phyloP scores from a whole-genome alignment of 352 stramenopile species.

The Pythium rishiriense region DNA sequence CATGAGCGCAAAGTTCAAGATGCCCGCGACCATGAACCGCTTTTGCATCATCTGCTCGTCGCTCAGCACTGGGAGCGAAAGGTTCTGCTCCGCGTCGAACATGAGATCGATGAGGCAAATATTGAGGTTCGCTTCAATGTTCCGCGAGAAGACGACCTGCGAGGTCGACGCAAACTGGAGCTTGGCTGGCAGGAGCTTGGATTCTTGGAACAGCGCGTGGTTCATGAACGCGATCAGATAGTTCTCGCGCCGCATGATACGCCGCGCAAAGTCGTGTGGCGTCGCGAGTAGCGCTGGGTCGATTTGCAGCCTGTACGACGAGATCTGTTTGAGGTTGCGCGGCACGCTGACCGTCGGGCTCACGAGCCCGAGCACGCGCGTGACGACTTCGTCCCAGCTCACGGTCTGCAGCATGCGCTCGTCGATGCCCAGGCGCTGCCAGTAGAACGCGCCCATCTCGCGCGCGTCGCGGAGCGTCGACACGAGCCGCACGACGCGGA shows the following conservation, averaged over 20 bases:
- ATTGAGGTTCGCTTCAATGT: conserved; percentile 95
- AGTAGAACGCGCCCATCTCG: conserved; percentile 93
- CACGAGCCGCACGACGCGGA: conserved; percentile 80
- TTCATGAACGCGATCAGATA: conserved; percentile 99
- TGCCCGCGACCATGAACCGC: conserved; percentile 92
- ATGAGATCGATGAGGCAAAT: conserved; percentile 97
- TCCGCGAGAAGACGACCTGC: conserved; percentile 84
- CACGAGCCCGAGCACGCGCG: conserved; percentile 74
- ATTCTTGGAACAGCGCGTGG: conserved; percentile 91
- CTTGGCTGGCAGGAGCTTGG: conserved; percentile 62
- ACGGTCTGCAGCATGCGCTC: conserved; percentile 82
- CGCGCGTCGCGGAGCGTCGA: conserved; percentile 83
- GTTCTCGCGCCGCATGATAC: conserved; percentile 99
- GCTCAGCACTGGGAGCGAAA: conserved; percentile 89
- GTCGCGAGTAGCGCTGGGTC: conserved; percentile 72
- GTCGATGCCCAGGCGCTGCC: conserved; percentile 90
- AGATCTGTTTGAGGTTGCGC: conserved; percentile 86
- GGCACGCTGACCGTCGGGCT: conserved; percentile 59
- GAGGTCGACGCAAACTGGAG: conserved; percentile 75
- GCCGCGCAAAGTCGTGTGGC: conserved; percentile 90
- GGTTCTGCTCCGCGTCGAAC: conserved; percentile 86
- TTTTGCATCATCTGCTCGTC: conserved; percentile 92
- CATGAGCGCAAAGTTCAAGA: conserved; percentile 94
- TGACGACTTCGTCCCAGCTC: conserved; percentile 90
- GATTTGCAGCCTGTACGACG: conserved; percentile 80